Conservation (phyloP, 1,284 basidiomycete genomes). For the Grifola frondosa region DNA sequence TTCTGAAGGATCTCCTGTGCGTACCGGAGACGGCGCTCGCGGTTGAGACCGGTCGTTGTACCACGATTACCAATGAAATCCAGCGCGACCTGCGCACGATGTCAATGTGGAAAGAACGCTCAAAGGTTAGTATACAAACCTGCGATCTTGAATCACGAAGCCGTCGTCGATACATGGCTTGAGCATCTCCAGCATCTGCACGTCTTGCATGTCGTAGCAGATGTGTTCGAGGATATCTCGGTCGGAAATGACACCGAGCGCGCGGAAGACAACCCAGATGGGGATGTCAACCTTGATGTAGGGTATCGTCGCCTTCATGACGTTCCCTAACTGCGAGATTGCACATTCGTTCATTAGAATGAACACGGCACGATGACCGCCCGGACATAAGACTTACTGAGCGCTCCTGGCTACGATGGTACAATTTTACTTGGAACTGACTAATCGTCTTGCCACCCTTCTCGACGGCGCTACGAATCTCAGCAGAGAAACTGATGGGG, state of each 20-base stretch:
- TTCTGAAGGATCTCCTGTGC: slow-evolving; percentile 98
- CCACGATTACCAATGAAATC: slow-evolving; percentile 99
- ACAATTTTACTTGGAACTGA: slow-evolving; percentile 98
- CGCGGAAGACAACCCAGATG: slow-evolving; percentile 98
- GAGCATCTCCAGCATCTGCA: slow-evolving; percentile 96
- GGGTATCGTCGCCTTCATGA: slow-evolving; percentile 96
- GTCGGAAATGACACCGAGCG: slow-evolving; percentile 96
- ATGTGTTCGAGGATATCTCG: slow-evolving; percentile 98
- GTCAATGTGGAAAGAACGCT: slow-evolving; percentile 12
- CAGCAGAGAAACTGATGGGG: slow-evolving; percentile 93
- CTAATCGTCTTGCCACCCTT: slow-evolving; percentile 98
- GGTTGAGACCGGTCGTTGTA: slow-evolving; percentile 90
- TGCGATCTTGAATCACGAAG: slow-evolving; percentile 97
- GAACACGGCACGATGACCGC: neutral
- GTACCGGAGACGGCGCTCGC: slow-evolving; percentile 91
- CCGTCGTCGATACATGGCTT: slow-evolving; percentile 99
- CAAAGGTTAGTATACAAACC: slow-evolving; percentile 40
- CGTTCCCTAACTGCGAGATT: slow-evolving; percentile 71
- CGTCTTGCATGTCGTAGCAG: slow-evolving; percentile 96
- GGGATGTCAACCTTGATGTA: slow-evolving; percentile 99
- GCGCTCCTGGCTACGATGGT: slow-evolving; percentile 85
- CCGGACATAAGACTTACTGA: slow-evolving; percentile 52
- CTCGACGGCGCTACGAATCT: slow-evolving; percentile 97
- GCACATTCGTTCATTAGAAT: slow-evolving; percentile 2
- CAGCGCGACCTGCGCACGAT: slow-evolving; percentile 60